Conservation (phyloP, 2,329 filamentous ascomycete species). For the Aspergillus udagawae region DNA sequence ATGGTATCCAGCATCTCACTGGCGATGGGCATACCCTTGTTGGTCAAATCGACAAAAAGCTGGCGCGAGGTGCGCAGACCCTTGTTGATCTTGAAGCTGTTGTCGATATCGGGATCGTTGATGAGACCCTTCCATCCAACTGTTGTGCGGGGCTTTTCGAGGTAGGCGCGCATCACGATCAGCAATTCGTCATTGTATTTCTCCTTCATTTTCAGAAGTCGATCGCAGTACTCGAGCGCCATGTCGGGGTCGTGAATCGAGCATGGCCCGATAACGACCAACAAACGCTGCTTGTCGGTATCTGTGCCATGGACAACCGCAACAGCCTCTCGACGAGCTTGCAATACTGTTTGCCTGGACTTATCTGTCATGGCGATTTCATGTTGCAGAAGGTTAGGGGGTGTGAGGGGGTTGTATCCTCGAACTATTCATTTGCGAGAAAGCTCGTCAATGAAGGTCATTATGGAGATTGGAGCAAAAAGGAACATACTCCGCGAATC, state of each 20-base stretch:
- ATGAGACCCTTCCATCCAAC: constrained; percentile 99
- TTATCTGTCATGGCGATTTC: constrained; percentile 62
- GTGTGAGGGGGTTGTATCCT: constrained; percentile 88
- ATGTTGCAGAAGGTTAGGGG: constrained; percentile 91
- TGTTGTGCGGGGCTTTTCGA: constrained; percentile 97
- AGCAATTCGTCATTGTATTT: constrained; percentile 86
- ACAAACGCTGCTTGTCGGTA: constrained; percentile 51
- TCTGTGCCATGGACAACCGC: constrained; percentile 59
- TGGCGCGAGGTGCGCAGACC: constrained; percentile 80
- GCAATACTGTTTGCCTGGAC: constrained; percentile 52
- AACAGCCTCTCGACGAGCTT: constrained; percentile 57
- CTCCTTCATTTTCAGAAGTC: constrained; percentile 73
- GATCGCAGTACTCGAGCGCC: constrained; percentile 88
- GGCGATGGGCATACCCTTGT: constrained; percentile 90
- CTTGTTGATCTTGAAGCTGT: constrained; percentile 99
- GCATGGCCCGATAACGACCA: constrained; percentile 90
- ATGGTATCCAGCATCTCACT: constrained; percentile 98
- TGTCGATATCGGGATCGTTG: constrained; percentile 97
- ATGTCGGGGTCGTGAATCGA: constrained; percentile 93
- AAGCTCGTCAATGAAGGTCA: background rate
- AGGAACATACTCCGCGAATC: constrained; percentile 73
- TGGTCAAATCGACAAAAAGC: constrained; percentile 88
- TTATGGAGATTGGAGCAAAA: constrained; percentile 2
- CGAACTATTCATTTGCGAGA: constrained; percentile 53
- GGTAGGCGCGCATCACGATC: constrained; percentile 96